Evolutionary conservation across 495 filamentous ascomycete genomes (phyloP).

Genomic region (Lasiosphaeria miniovina): DNA sequence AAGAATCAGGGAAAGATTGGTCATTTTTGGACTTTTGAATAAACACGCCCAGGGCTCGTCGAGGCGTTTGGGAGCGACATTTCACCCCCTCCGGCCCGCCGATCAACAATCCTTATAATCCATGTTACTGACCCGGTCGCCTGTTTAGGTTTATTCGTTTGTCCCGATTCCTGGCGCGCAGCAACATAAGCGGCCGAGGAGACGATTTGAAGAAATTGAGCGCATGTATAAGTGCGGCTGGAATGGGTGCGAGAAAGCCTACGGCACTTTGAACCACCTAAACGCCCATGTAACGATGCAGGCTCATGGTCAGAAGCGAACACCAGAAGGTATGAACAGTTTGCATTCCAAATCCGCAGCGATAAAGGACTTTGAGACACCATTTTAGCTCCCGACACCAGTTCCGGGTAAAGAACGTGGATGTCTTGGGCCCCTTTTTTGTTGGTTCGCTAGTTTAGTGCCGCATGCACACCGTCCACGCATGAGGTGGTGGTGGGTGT

Average conservation of each 20-base stretch:
- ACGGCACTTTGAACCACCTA: conserved; percentile 92
- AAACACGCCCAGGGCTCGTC: too few relatives aligned
- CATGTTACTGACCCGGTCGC: conserved; percentile 5
- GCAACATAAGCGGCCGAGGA: conserved; percentile 92
- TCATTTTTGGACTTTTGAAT: not conserved
- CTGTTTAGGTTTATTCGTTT: conserved; percentile 87
- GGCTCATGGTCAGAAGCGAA: conserved; percentile 85
- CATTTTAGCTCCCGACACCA: not conserved
- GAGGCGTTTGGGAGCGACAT: too few relatives aligned
- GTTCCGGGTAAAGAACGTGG: conserved; percentile 11
- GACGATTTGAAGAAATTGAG: conserved; percentile 97
- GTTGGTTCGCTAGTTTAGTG: conserved; percentile 20
- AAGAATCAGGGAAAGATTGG: not conserved
- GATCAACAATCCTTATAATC: not conserved
- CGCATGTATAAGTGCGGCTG: conserved; percentile 99
- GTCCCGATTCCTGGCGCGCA: conserved; percentile 96
- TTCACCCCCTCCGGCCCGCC: not conserved
- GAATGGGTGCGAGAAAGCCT: conserved; percentile 97
- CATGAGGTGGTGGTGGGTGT: conserved; percentile 13
- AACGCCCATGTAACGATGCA: conserved; percentile 99
- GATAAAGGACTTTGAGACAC: not conserved
- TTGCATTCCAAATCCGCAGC: not conserved
- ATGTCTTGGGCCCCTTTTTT: not conserved
- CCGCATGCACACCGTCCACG: conserved; percentile 11
- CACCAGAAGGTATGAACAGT: conserved; percentile 82